Conservation (phyloP, 208 protist species). For the Wallacemonas sp. region DNA sequence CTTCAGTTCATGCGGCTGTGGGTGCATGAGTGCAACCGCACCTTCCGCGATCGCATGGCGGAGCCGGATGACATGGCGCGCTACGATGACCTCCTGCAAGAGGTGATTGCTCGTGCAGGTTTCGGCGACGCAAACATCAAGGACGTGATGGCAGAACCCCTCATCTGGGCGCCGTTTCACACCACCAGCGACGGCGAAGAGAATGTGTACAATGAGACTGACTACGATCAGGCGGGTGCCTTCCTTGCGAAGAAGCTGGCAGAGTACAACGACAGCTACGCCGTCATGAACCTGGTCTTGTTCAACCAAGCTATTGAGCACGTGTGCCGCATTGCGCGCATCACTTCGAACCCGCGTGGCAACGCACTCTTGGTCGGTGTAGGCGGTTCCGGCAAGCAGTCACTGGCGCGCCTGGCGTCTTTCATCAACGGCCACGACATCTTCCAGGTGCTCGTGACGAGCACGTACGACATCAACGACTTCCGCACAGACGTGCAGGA, state of each 20-base stretch:
- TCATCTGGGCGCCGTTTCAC: conserved; percentile 95
- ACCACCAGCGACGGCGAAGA: conserved; percentile 86
- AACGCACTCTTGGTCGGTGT: conserved; percentile 96
- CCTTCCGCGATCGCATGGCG: conserved; percentile 96
- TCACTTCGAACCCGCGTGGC: conserved; percentile 94
- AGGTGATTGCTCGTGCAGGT: conserved; percentile 79
- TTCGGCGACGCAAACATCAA: conserved; percentile 85
- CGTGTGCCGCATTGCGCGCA: conserved; percentile 95
- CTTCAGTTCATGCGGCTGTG: conserved; percentile 92
- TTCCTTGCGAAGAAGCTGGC: conserved; percentile 90
- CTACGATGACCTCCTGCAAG: conserved; percentile 89
- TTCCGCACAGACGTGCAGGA: conserved; percentile 96
- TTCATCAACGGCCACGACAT: conserved; percentile 97
- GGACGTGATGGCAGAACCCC: conserved; percentile 86
- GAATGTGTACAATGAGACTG: conserved; percentile 89
- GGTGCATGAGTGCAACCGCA: conserved; percentile 96
- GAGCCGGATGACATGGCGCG: conserved; percentile 87
- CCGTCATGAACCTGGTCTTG: conserved; percentile 97
- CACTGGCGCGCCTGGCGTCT: conserved; percentile 93
- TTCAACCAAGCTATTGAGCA: conserved; percentile 98
- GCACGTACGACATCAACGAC: conserved; percentile 95
- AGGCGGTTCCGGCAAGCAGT: conserved; percentile 94
- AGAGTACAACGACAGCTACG: conserved; percentile 96
- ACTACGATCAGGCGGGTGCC: conserved; percentile 71
- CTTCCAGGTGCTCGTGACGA: conserved; percentile 97